Conservation (phyloP, 768 basidiomycete genomes). For the Hemileccinum impolitum region DNA sequence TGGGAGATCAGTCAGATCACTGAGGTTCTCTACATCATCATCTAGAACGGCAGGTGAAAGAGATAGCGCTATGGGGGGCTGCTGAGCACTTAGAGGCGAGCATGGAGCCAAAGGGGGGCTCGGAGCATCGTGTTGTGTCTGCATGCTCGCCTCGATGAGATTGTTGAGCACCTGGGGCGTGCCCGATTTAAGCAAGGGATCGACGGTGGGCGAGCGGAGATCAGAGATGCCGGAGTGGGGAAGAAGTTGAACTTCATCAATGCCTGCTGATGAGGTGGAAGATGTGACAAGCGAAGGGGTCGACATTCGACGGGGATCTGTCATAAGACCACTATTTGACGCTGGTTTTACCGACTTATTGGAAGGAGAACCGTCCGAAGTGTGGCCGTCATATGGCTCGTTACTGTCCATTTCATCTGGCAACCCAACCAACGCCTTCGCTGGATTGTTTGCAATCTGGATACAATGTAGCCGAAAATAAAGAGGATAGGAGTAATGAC, state of each 20-base stretch:
- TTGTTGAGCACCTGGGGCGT: neutral
- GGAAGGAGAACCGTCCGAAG: neutral
- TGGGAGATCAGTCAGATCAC: constrained; percentile 31
- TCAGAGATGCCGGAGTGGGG: neutral
- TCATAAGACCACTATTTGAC: neutral
- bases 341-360: neutral
- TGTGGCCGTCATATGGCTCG: constrained; percentile 1
- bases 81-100: neutral
- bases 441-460: constrained; percentile 19
- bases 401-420: constrained; percentile 8
- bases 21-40: constrained; percentile 16
- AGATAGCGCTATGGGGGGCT: neutral
- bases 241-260: neutral
- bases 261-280: neutral
- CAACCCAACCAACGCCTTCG: constrained; percentile 11
- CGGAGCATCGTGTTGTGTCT: neutral
- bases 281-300: neutral
- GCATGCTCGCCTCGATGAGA: neutral
- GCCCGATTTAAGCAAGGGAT: neutral
- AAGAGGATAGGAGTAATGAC: neutral
- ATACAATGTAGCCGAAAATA: neutral
- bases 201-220: neutral
- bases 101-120: neutral
- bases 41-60: constrained; percentile 4
- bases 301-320: neutral